Evolutionary conservation across 495 filamentous ascomycete genomes (phyloP).

Genomic region (Tuber borchii): DNA sequence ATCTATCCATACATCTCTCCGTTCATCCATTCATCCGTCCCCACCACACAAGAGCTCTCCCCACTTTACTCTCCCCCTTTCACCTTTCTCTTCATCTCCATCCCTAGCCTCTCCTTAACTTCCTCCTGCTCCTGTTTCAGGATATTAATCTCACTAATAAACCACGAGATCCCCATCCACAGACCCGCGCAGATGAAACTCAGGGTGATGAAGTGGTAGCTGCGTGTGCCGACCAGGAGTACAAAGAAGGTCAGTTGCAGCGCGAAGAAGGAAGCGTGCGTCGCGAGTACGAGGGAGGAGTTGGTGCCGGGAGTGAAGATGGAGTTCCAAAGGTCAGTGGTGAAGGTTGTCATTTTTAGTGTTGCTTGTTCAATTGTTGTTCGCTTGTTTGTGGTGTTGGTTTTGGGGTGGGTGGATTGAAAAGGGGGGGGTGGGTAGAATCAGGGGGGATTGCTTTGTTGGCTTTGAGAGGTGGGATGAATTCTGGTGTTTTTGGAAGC

Average conservation of each 20-base stretch:
- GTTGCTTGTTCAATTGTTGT: neutral
- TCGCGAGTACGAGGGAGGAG: slow-evolving; percentile 77
- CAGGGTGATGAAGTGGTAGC: slow-evolving; percentile 78
- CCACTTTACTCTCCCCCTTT: slow-evolving; percentile 44
- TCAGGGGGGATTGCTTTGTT: neutral
- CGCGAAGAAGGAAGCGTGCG: slow-evolving; percentile 78
- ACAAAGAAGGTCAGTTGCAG: slow-evolving; percentile 70
- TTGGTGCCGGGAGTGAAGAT: slow-evolving; percentile 90
- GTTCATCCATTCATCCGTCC: neutral
- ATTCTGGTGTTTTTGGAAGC: neutral
- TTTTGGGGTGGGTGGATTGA: slow-evolving; percentile 2
- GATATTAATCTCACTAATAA: slow-evolving; percentile 67
- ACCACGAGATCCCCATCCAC: slow-evolving; percentile 96
- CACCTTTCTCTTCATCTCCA: slow-evolving; percentile 43
- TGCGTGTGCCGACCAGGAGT: slow-evolving; percentile 75
- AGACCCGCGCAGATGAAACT: slow-evolving; percentile 70
- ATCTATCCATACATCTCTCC: neutral
- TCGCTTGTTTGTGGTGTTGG: neutral
- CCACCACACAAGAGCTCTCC: neutral
- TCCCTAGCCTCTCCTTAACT: slow-evolving; percentile 50
- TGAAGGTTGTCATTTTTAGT: slow-evolving; percentile 68
- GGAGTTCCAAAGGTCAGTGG: slow-evolving; percentile 77
- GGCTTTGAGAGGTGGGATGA: neutral
- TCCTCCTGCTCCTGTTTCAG: slow-evolving; percentile 60
- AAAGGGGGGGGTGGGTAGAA: neutral